Percentiles rank a stretch among this genome's conserved stretches.
Conservation (phyloP, 495 filamentous ascomycete species). For the Penicillium coprophilum region DNA sequence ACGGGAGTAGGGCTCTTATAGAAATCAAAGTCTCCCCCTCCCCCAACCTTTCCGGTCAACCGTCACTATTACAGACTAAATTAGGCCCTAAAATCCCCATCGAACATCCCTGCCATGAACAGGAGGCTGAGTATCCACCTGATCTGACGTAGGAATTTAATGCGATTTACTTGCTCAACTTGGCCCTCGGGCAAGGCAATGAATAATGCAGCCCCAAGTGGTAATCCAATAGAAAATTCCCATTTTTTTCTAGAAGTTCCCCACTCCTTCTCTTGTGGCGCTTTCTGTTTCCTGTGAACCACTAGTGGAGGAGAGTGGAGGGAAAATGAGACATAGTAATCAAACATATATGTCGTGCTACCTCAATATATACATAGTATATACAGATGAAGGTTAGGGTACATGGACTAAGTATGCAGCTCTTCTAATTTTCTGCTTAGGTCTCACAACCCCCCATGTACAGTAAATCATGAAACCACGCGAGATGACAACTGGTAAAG, state of each 20-base stretch:
- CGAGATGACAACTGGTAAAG: conserved; percentile 31
- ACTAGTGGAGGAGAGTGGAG: conserved; percentile 21
- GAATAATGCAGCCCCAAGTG: conserved; percentile 33
- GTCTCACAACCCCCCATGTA: conserved; percentile 6
- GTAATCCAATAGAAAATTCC: conserved; percentile 41
- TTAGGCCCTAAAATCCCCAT: conserved; percentile 17
- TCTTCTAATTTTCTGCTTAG: neutral
- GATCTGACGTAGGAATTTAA: conserved; percentile 36
- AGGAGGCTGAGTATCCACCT: conserved; percentile 40
- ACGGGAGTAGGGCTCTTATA: conserved; percentile 23
- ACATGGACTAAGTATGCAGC: neutral
- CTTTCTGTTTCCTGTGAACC: conserved; percentile 22
- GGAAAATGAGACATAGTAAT: conserved; percentile 1
- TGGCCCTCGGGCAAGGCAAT: neutral
- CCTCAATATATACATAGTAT: neutral
- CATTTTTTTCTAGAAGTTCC: conserved; percentile 44
- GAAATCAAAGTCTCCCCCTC: conserved; percentile 5
- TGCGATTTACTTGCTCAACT: conserved; percentile 19
- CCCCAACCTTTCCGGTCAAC: conserved; percentile 13
- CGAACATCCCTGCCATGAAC: conserved; percentile 41
- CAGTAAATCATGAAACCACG: conserved; percentile 31
- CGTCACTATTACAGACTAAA: conserved; percentile 23
- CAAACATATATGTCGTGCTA: conserved; percentile 6
- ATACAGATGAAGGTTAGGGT: neutral
- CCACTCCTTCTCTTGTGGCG: conserved; percentile 34